Conservation (phyloP, 148 eudicot species). For the Mesembryanthemum crystallinum region DNA sequence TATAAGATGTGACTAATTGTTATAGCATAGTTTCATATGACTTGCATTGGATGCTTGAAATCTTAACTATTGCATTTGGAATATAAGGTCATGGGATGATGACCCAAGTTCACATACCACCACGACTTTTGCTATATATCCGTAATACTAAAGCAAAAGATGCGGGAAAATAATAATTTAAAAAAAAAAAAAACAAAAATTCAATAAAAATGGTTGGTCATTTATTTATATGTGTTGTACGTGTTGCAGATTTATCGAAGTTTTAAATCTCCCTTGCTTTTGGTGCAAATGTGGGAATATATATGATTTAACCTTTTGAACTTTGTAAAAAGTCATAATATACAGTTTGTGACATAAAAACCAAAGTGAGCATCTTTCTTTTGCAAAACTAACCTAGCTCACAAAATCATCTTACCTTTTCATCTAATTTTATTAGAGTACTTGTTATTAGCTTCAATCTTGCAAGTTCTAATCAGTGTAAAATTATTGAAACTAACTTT, state of each 20-base stretch:
- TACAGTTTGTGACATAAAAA: not conserved
- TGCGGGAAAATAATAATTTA: too few species aligned
- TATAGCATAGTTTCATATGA: too few species aligned
- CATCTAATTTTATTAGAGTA: not conserved
- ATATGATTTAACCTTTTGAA: conserved; percentile 26
- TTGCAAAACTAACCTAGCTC: not conserved
- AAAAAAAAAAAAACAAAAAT: not conserved
- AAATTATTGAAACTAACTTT: not conserved
- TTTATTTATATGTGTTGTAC: not conserved
- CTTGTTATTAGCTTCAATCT: not conserved
- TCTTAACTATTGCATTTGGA: not conserved
- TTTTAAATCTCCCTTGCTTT: conserved; percentile 5
- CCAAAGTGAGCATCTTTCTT: not conserved
- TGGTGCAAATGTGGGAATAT: conserved; percentile 22
- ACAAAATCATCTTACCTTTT: not conserved
- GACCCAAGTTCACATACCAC: conserved; percentile 10
- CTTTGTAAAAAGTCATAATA: not conserved
- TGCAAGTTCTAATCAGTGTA: not conserved
- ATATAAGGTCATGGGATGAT: not conserved
- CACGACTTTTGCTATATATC: not conserved
- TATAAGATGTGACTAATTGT: too few species aligned
- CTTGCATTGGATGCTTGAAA: conserved; percentile 20
- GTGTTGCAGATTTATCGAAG: conserved; percentile 11
- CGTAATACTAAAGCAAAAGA: too few species aligned
- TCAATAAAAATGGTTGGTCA: not conserved